Evolutionary conservation across 768 basidiomycete species (phyloP).

Genomic region (Trametes meyenii): DNA sequence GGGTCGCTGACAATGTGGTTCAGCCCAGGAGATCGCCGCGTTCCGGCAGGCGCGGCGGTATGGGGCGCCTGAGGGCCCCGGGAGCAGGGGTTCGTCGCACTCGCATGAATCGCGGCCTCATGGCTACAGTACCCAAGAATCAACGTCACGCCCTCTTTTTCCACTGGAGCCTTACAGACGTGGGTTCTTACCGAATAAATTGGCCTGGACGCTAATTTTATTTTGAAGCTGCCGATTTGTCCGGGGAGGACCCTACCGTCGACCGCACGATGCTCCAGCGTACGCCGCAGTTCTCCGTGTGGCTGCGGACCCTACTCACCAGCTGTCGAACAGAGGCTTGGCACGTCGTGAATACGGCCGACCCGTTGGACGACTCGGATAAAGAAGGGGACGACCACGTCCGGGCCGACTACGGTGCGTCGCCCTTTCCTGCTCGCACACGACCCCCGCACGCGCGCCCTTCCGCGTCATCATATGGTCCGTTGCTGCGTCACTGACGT

Average conservation of each 20-base stretch:
- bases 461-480: background rate
- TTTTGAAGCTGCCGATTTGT: background rate
- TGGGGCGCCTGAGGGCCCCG: constrained; percentile 20
- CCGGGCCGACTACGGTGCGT: constrained; percentile 67
- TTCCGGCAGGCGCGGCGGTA: constrained; percentile 24
- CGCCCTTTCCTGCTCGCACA: background rate
- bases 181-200: background rate
- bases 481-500: background rate
- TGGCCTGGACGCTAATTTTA: background rate
- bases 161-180: constrained; percentile 17
- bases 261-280: constrained; percentile 52
- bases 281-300: constrained; percentile 25
- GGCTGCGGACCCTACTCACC: background rate
- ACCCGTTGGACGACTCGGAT: constrained; percentile 74
- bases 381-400: constrained; percentile 70
- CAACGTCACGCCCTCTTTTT: constrained; percentile 6
- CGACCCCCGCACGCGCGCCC: background rate
- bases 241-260: constrained; percentile 26
- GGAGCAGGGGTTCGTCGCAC: constrained; percentile 33
- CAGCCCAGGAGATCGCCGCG: constrained; percentile 23
- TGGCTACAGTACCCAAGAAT: constrained; percentile 9
- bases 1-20: constrained; percentile 2
- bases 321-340: constrained; percentile 62
- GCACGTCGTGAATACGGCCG: constrained; percentile 62
- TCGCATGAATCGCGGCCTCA: constrained; percentile 29